These are phyloP conservation scores for Stagonosporopsis tanaceti DNA, from an alignment of 2,329 filamentous ascomycete genomes.

Conservation along the genomic window DNA sequence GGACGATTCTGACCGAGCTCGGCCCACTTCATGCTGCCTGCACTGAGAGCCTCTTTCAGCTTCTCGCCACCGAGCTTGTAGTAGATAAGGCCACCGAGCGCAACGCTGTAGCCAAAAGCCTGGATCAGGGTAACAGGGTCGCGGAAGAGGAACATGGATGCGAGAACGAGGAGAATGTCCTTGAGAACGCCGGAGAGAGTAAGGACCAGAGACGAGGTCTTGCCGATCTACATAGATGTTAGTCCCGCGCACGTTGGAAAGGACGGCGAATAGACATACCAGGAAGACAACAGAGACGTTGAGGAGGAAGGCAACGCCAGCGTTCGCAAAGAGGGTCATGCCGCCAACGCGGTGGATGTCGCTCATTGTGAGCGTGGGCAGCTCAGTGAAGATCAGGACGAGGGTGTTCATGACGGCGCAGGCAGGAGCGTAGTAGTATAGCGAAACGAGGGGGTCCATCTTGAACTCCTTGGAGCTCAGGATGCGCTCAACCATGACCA, in stretches of 20 bases:
- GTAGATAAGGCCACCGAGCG: conserved; percentile 79
- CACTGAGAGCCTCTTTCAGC: conserved; percentile 78
- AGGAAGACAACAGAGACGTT: conserved; percentile 88
- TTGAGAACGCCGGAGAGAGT: conserved; percentile 89
- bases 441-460: conserved; percentile 88
- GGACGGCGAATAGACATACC: conserved; percentile 61
- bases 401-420: conserved; percentile 83
- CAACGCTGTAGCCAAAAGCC: conserved; percentile 84
- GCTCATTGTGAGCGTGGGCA: conserved; percentile 72
- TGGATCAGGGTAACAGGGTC: conserved; percentile 78
- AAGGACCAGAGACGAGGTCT: conserved; percentile 84
- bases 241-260: conserved; percentile 20
- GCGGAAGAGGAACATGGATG: conserved; percentile 83
- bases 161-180: conserved; percentile 82
- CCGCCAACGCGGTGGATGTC: conserved; percentile 79
- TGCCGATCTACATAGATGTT: conserved; percentile 71
- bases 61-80: conserved; percentile 87
- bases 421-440: conserved; percentile 89
- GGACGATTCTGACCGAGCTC: conserved; percentile 84
- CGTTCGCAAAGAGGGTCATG: conserved; percentile 77
- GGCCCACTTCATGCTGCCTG: conserved; percentile 80
- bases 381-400: conserved; percentile 76
- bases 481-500: conserved; percentile 84
- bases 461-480: conserved; percentile 86
- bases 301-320: conserved; percentile 78